Evolutionary conservation across 176 grass and related monocot species (phyloP).

Genomic region (Paspalum vaginatum): DNA sequence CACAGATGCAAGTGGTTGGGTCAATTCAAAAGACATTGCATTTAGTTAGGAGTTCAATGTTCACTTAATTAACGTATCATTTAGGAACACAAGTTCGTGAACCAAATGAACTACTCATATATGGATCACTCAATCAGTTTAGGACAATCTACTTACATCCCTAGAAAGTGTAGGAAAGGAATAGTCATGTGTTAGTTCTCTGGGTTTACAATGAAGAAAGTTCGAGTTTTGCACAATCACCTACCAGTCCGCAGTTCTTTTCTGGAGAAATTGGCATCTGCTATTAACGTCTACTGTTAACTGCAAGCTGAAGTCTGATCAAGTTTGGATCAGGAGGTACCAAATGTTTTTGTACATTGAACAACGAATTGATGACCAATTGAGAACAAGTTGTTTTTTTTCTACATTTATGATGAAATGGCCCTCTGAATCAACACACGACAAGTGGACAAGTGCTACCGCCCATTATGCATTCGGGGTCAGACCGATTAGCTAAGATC

Average conservation of each 20-base stretch:
- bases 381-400: neutral
- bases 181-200: constrained; percentile 5
- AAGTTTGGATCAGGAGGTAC: constrained; percentile 6
- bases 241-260: neutral
- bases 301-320: neutral
- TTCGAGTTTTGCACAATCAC: neutral
- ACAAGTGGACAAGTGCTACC: neutral
- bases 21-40: neutral
- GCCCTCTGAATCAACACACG: neutral
- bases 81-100: neutral
- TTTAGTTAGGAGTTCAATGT: neutral
- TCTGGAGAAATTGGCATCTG: neutral
- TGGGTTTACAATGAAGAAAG: neutral
- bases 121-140: neutral
- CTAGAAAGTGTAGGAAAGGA: neutral
- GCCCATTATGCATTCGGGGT: neutral
- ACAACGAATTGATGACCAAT: neutral
- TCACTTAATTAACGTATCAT: neutral
- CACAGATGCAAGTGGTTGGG: neutral
- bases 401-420: constrained; percentile 1
- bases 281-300: neutral
- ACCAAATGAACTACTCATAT: neutral
- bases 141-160: neutral
- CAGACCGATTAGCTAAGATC: neutral
- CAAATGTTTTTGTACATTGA: neutral